Evolutionary conservation across 768 basidiomycete species (phyloP).

Genomic region (Coprinellus micaceus): DNA sequence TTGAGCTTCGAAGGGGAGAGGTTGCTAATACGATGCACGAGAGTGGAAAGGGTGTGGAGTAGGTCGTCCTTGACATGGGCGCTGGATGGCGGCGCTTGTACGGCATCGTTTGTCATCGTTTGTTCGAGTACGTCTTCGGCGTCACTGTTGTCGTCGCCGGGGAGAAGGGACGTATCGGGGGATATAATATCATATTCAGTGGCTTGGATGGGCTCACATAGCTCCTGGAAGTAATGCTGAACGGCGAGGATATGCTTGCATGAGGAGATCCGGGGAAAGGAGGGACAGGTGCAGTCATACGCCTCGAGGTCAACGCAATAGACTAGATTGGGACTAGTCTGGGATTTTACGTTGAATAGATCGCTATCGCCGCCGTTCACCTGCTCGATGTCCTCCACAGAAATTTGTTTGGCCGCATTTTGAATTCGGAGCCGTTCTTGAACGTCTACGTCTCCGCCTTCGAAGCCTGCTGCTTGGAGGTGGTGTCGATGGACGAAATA

Average conservation of each 20-base stretch:
- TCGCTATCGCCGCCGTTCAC: background rate
- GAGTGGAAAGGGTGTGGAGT: background rate
- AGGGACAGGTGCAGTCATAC: background rate
- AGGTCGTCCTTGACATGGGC: background rate
- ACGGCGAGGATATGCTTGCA: background rate
- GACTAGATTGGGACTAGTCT: background rate
- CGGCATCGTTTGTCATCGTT: too few species aligned
- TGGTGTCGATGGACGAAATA: constrained; percentile 15
- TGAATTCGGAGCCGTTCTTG: constrained; percentile 6
- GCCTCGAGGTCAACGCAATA: background rate
- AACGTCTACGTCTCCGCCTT: constrained; percentile 18
- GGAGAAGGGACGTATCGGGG: background rate
- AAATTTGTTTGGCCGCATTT: background rate
- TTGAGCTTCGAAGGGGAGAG: background rate
- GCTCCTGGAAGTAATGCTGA: background rate
- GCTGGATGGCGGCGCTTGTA: background rate
- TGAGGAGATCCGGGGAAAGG: background rate
- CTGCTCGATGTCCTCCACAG: constrained; percentile 4
- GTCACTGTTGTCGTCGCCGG: background rate
- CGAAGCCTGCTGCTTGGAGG: constrained; percentile 19
- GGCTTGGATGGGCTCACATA: background rate
- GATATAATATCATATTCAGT: background rate
- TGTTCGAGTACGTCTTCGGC: too few species aligned
- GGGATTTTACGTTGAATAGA: constrained; percentile 7
- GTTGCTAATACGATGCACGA: background rate